Evolutionary conservation across 805 yeast species (phyloP).

Genomic region (Yamadazyma nakazawae): DNA sequence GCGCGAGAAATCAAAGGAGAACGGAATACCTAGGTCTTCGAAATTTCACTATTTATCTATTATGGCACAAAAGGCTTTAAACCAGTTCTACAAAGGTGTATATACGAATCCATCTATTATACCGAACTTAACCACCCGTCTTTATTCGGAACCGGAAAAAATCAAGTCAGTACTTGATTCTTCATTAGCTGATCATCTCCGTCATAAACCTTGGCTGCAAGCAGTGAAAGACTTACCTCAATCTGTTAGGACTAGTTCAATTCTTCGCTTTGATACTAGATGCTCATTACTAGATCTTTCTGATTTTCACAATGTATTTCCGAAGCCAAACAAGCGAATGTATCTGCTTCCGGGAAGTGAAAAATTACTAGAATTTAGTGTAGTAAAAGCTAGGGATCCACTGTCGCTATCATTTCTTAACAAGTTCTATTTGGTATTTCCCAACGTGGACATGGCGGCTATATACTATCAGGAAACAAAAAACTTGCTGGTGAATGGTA

Average conservation of each 20-base stretch:
- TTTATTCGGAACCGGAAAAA: neutral
- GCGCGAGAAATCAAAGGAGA: neutral
- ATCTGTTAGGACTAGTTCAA: conserved; percentile 18
- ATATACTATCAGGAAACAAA: conserved; percentile 49
- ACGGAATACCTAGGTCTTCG: neutral
- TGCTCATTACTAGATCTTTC: conserved; percentile 33
- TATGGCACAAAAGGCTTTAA: neutral
- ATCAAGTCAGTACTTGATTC: conserved; percentile 4
- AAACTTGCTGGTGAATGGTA: conserved; percentile 50
- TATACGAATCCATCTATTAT: neutral
- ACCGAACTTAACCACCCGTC: neutral
- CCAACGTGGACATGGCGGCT: conserved; percentile 45
- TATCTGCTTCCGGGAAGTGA: conserved; percentile 22
- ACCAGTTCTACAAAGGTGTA: neutral
- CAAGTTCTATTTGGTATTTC: conserved; percentile 54
- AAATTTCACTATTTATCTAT: too few species aligned
- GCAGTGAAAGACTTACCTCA: conserved; percentile 25
- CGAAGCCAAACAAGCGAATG: conserved; percentile 29
- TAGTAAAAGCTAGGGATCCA: conserved; percentile 50
- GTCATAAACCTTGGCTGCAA: conserved; percentile 17
- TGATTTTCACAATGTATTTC: conserved; percentile 41
- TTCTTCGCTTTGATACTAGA: conserved; percentile 37
- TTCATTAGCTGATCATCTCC: neutral
- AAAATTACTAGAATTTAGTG: conserved; percentile 27
- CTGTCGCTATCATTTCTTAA: conserved; percentile 41